A percentile compares a stretch with the other conserved stretches of the same genome.
These are phyloP conservation scores for Trametes pubescens DNA, from an alignment of 1,284 basidiomycete species.

Conservation along the genomic window DNA sequence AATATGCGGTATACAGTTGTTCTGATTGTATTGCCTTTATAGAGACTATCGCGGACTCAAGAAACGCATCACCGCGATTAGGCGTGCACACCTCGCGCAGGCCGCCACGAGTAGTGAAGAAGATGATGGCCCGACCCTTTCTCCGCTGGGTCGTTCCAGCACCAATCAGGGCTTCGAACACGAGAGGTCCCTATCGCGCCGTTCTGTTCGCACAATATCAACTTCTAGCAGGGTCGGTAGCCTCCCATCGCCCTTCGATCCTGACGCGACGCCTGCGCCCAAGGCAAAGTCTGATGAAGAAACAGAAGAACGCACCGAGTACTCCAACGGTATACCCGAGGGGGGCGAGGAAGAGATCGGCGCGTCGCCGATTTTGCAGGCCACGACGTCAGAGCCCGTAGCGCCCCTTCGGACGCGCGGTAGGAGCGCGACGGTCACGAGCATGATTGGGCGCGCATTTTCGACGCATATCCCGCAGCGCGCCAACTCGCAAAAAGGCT, in stretches of 20 bases:
- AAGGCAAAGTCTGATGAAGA: neutral
- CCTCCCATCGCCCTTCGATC: neutral
- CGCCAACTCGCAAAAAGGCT: conserved; percentile 23
- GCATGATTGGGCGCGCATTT: conserved; percentile 24
- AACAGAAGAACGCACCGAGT: conserved; percentile 4
- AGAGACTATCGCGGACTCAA: conserved; percentile 82
- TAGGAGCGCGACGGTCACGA: conserved; percentile 27
- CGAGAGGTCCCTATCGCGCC: conserved; percentile 2
- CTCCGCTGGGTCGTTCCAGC: conserved; percentile 22
- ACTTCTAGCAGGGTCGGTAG: neutral
- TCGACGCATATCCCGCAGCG: conserved; percentile 9
- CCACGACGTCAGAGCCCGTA: neutral
- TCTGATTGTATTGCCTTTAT: conserved; percentile 7
- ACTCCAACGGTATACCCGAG: neutral
- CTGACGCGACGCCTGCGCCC: neutral
- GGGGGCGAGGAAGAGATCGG: neutral
- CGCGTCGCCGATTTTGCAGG: neutral
- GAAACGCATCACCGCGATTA: conserved; percentile 68
- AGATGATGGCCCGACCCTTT: conserved; percentile 20
- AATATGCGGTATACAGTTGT: neutral
- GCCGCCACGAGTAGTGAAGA: conserved; percentile 3
- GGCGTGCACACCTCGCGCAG: conserved; percentile 49
- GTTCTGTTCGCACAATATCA: neutral
- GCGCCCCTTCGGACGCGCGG: conserved; percentile 18
- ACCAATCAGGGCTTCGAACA: conserved; percentile 8